Conservation (phyloP, 169 alveolate species). For the Cryptosporidium ubiquitum region DNA sequence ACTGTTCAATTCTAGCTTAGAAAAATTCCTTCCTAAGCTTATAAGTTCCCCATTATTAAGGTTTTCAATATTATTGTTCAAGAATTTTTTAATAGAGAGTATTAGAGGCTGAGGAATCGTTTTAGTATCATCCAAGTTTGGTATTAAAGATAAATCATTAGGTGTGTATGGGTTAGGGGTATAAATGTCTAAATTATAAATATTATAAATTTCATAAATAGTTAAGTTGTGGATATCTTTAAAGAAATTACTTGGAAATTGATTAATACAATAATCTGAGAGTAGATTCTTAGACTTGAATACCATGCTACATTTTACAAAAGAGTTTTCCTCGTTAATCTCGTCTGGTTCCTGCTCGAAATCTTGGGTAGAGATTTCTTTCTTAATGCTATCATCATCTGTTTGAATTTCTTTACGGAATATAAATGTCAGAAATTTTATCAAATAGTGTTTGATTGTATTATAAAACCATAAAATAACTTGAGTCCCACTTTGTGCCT, state of each 20-base stretch:
- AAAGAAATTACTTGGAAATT: neutral
- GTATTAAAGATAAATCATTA: neutral
- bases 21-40: neutral
- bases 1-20: neutral
- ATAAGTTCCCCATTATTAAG: neutral
- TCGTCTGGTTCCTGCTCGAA: neutral
- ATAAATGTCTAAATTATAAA: slow-evolving; percentile 5
- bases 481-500: neutral
- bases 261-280: slow-evolving; percentile 33
- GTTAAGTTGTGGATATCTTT: neutral
- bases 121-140: neutral
- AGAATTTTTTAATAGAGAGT: slow-evolving; percentile 5
- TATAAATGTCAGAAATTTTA: neutral
- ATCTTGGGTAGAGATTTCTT: neutral
- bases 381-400: neutral
- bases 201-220: neutral
- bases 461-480: slow-evolving; percentile 19
- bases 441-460: slow-evolving; percentile 3
- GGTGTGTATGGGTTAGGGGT: slow-evolving; percentile 50
- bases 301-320: slow-evolving; percentile 16
- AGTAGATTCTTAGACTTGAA: slow-evolving; percentile 1
- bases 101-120: slow-evolving; percentile 29
- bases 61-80: neutral
- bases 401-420: neutral
- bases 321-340: neutral